Percentiles rank a stretch among this genome's conserved stretches.
phyloP scores from a whole-genome alignment of 1,139 yeast species.

The Diutina mesorugosa region DNA sequence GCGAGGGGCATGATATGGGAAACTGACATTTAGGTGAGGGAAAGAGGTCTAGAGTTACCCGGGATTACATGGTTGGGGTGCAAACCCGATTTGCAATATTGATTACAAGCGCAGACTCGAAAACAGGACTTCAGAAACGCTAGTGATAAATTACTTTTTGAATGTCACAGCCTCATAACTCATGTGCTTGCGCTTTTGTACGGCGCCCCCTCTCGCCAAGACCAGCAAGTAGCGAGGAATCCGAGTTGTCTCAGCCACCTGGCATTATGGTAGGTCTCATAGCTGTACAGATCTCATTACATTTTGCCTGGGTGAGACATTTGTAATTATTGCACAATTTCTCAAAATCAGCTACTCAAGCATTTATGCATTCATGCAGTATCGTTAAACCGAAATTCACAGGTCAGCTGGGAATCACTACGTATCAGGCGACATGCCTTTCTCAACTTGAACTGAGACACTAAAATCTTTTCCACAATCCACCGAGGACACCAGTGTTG shows the following conservation, averaged over 20 bases:
- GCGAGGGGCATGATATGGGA: neutral
- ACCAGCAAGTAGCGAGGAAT: neutral
- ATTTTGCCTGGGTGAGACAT: neutral
- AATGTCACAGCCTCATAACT: too few species aligned
- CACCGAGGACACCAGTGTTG: constrained; percentile 33
- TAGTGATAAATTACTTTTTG: too few species aligned
- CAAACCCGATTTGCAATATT: too few species aligned
- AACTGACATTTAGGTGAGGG: neutral
- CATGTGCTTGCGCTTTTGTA: too few species aligned
- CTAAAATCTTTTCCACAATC: constrained; percentile 30
- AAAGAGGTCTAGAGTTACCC: neutral
- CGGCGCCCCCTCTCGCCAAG: neutral
- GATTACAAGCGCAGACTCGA: too few species aligned
- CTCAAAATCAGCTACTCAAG: neutral
- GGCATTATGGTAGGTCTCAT: neutral
- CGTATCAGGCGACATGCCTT: neutral
- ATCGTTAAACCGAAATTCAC: neutral
- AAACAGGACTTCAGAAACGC: too few species aligned
- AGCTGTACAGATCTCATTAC: neutral
- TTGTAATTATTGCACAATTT: neutral
- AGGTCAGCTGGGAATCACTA: neutral
- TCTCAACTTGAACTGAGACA: constrained; percentile 34
- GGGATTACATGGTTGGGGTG: too few species aligned
- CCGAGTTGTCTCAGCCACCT: too few species aligned
- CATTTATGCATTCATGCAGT: neutral